Conservation (phyloP, 2,329 filamentous ascomycete species). For the Claviceps quebecensis region DNA sequence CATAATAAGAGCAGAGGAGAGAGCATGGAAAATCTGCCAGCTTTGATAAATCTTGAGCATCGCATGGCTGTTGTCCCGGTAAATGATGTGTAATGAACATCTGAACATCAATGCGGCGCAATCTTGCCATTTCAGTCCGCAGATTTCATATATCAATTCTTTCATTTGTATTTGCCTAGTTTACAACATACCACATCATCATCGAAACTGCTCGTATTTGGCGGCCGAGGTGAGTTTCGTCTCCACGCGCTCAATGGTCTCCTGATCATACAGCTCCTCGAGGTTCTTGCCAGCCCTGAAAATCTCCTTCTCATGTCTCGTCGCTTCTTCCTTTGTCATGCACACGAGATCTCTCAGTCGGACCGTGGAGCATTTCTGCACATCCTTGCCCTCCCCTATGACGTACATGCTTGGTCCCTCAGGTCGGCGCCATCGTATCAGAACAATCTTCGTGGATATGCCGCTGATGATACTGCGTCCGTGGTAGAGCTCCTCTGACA, state of each 20-base stretch:
- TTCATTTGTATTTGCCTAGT: not conserved
- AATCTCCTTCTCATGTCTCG: slow-evolving; percentile 65
- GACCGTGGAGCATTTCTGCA: slow-evolving; percentile 64
- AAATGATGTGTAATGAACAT: not conserved
- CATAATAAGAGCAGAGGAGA: not conserved
- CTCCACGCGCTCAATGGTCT: slow-evolving; percentile 54
- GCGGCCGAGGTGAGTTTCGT: slow-evolving; percentile 53
- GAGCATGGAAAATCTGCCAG: not conserved
- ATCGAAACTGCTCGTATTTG: slow-evolving; percentile 39
- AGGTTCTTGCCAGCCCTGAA: slow-evolving; percentile 52
- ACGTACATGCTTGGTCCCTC: slow-evolving; percentile 39
- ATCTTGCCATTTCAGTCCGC: too few relatives aligned
- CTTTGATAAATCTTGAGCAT: not conserved
- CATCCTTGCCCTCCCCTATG: slow-evolving; percentile 51
- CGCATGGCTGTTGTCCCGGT: too few relatives aligned
- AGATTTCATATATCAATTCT: too few relatives aligned
- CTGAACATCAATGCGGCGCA: too few relatives aligned
- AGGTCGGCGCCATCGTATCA: slow-evolving; percentile 71
- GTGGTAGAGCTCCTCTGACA: slow-evolving; percentile 78
- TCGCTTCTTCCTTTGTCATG: slow-evolving; percentile 86
- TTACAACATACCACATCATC: not conserved
- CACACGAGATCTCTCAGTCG: slow-evolving; percentile 61
- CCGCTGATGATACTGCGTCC: slow-evolving; percentile 75
- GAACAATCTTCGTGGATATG: slow-evolving; percentile 59
- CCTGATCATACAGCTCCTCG: slow-evolving; percentile 60